These are phyloP conservation scores for Kodamaea kakaduensis DNA, from an alignment of 805 yeast genomes.

Conservation along the genomic window DNA sequence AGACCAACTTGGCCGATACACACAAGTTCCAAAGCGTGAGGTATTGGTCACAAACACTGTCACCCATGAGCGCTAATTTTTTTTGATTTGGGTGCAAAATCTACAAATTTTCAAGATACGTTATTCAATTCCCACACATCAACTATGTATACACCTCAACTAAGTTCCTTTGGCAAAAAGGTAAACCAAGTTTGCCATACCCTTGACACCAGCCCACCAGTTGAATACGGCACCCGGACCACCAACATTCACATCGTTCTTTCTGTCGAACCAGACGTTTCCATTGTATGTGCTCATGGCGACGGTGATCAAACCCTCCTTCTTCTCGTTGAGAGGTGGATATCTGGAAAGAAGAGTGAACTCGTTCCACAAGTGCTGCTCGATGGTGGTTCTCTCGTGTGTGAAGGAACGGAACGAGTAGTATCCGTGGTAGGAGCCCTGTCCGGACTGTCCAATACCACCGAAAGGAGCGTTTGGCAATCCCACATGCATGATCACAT, in stretches of 20 bases:
- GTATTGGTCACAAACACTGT: not conserved
- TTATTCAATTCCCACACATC: too few relatives aligned
- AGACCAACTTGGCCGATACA: not conserved
- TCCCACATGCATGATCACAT: constrained; percentile 67
- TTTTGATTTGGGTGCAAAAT: constrained; percentile 1
- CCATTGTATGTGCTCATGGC: constrained; percentile 29
- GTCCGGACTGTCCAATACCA: constrained; percentile 83
- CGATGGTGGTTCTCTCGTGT: constrained; percentile 65
- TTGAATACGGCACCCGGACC: constrained; percentile 35
- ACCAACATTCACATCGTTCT: constrained; percentile 29
- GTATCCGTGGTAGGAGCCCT: constrained; percentile 78
- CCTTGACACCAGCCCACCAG: constrained; percentile 30
- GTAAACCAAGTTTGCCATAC: constrained; percentile 26
- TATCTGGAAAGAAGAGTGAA: constrained; percentile 54
- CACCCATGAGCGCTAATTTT: not conserved
- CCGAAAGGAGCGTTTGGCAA: constrained; percentile 78
- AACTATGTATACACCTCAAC: not conserved
- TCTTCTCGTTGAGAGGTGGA: constrained; percentile 51
- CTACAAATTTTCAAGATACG: not conserved
- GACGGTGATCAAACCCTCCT: constrained; percentile 26
- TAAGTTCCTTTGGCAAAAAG: constrained; percentile 10
- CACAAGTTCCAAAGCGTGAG: not conserved
- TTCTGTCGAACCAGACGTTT: constrained; percentile 37
- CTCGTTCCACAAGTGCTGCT: constrained; percentile 66
- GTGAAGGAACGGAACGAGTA: constrained; percentile 62